A percentile compares a stretch with the other conserved stretches of the same genome.
Evolutionary conservation across 2,329 filamentous ascomycete species (phyloP).

Genomic region (Fusarium marasasianum): DNA sequence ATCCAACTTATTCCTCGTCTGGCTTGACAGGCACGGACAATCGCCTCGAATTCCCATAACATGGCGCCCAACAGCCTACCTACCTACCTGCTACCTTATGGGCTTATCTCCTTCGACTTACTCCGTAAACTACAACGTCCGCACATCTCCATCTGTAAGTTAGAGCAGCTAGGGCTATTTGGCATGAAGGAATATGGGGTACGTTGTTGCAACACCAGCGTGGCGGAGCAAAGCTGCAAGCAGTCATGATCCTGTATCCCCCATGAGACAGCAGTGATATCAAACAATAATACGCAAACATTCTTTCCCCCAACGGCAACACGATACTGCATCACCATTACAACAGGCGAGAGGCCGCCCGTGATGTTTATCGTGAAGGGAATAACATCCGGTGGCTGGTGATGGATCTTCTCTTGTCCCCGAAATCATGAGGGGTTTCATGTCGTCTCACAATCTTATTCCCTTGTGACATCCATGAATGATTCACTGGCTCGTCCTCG

Average conservation of each 20-base stretch:
- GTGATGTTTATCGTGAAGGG: not conserved
- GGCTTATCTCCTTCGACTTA: not conserved
- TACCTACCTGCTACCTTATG: not conserved
- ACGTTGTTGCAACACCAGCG: not conserved
- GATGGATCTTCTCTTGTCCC: not conserved
- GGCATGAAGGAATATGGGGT: conserved; percentile 1
- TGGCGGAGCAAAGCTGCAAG: conserved; percentile 20
- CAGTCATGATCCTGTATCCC: conserved; percentile 13
- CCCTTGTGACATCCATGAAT: conserved; percentile 21
- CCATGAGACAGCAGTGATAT: not conserved
- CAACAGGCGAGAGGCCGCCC: conserved; percentile 28
- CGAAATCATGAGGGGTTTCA: conserved; percentile 19
- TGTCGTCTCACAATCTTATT: conserved; percentile 20
- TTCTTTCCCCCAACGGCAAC: not conserved
- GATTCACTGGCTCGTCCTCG: conserved; percentile 17
- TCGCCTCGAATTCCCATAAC: conserved; percentile 8
- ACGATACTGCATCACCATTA: not conserved
- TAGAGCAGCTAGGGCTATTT: not conserved
- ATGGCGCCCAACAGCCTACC: not conserved
- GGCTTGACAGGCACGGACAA: conserved; percentile 6
- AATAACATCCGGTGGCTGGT: conserved; percentile 1
- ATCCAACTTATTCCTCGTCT: conserved; percentile 4
- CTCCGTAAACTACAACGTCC: not conserved
- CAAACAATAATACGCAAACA: not conserved
- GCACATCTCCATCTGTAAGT: not conserved